Percentiles rank a stretch among this genome's conserved stretches.
phyloP scores from a whole-genome alignment of 2,329 filamentous ascomycete species.

The Septoria petroselini region DNA sequence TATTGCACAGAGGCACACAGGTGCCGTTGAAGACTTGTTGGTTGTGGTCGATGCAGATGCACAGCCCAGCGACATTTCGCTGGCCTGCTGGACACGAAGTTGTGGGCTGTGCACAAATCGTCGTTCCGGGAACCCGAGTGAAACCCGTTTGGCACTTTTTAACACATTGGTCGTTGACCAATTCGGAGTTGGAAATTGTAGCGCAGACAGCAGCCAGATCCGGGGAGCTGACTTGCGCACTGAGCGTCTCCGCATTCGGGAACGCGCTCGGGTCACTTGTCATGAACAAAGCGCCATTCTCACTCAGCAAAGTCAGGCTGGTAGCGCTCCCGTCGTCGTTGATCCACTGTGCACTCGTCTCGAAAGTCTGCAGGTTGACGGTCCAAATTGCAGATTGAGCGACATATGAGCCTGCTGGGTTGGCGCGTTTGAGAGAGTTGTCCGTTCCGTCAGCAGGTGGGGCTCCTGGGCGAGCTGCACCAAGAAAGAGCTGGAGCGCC shows the following conservation, averaged over 20 bases:
- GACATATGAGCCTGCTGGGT: background rate
- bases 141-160: background rate
- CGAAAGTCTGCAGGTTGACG: background rate
- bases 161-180: background rate
- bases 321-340: background rate
- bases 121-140: background rate
- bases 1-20: background rate
- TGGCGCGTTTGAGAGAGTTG: background rate
- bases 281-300: background rate
- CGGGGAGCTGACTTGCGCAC: background rate
- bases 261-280: background rate
- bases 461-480: background rate
- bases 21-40: background rate
- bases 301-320: background rate
- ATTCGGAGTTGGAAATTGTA: background rate
- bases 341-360: slow-evolving; percentile 2
- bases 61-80: background rate
- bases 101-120: background rate
- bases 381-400: slow-evolving; percentile 3
- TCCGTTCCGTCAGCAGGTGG: background rate
- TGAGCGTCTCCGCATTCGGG: background rate
- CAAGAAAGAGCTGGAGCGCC: background rate
- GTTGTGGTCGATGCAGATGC: background rate
- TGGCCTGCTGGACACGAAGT: background rate
- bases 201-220: background rate